Conservation (phyloP, 2,329 filamentous ascomycete genomes). For the Hypomyces perniciosus region DNA sequence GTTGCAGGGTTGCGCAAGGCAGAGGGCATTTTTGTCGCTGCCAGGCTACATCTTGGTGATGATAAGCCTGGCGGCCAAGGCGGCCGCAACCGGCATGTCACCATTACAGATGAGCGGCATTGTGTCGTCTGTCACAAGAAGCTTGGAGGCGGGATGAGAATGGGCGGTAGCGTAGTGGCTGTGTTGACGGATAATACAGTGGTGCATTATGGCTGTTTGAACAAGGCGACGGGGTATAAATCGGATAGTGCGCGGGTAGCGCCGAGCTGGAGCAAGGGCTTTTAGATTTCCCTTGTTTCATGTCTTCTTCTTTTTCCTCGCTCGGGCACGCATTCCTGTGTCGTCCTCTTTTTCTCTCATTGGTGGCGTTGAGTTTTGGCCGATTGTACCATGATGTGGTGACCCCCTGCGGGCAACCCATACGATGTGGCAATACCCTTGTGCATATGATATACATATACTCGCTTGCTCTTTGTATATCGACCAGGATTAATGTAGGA, state of each 20-base stretch:
- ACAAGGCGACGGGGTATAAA: slow-evolving; percentile 36
- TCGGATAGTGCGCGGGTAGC: slow-evolving; percentile 26
- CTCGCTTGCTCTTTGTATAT: neutral
- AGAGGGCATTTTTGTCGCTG: slow-evolving; percentile 71
- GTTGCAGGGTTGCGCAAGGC: slow-evolving; percentile 71
- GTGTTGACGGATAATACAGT: slow-evolving; percentile 79
- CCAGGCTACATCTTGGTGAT: slow-evolving; percentile 67
- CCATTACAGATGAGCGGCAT: slow-evolving; percentile 80
- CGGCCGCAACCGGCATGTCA: slow-evolving; percentile 59
- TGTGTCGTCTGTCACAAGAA: slow-evolving; percentile 92
- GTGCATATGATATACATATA: neutral
- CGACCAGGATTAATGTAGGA: neutral
- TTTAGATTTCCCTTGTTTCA: slow-evolving; percentile 19
- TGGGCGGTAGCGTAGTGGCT: slow-evolving; percentile 85
- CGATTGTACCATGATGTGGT: slow-evolving; percentile 20
- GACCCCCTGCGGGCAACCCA: slow-evolving; percentile 14
- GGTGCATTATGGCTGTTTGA: slow-evolving; percentile 76
- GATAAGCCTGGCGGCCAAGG: slow-evolving; percentile 46
- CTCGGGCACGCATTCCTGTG: slow-evolving; percentile 3
- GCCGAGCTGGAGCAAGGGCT: slow-evolving; percentile 33
- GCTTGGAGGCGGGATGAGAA: slow-evolving; percentile 74
- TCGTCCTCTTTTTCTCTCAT: neutral
- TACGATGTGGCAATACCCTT: slow-evolving; percentile 24
- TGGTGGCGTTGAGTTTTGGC: slow-evolving; percentile 12
- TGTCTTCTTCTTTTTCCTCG: neutral